phyloP scores from a whole-genome alignment of 2,329 filamentous ascomycete genomes.

The Conoideocrella luteorostrata region DNA sequence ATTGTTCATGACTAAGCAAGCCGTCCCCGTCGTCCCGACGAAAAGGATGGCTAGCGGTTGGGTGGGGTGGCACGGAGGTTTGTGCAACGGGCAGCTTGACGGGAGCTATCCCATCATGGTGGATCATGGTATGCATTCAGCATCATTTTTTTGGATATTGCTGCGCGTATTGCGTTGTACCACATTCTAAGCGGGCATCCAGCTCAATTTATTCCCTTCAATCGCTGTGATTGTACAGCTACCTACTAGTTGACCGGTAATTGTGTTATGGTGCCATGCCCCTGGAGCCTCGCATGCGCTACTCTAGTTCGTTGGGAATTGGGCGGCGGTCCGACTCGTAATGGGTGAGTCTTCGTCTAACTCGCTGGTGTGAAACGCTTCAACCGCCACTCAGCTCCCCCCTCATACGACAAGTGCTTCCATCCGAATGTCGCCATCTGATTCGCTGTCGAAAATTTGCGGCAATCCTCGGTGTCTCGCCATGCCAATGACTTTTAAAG shows the following conservation, averaged over 20 bases:
- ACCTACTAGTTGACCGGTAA: background rate
- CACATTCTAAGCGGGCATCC: background rate
- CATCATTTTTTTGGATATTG: background rate
- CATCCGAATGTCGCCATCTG: background rate
- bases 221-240: background rate
- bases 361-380: constrained; percentile 2
- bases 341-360: constrained; percentile 17
- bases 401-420: background rate
- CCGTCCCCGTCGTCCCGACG: background rate
- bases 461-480: constrained; percentile 3
- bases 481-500: background rate
- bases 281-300: constrained; percentile 13
- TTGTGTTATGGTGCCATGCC: constrained; percentile 7
- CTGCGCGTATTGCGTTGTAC: background rate
- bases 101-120: constrained; percentile 3
- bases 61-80: background rate
- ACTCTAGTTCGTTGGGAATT: constrained; percentile 14
- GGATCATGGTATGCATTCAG: background rate
- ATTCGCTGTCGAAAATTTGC: background rate
- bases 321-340: constrained; percentile 17
- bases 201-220: background rate
- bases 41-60: too few relatives aligned
- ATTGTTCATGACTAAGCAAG: background rate
- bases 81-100: background rate
- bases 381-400: background rate